Evolutionary conservation across 2,329 filamentous ascomycete species (phyloP).

Genomic region (Phialophora macrospora): DNA sequence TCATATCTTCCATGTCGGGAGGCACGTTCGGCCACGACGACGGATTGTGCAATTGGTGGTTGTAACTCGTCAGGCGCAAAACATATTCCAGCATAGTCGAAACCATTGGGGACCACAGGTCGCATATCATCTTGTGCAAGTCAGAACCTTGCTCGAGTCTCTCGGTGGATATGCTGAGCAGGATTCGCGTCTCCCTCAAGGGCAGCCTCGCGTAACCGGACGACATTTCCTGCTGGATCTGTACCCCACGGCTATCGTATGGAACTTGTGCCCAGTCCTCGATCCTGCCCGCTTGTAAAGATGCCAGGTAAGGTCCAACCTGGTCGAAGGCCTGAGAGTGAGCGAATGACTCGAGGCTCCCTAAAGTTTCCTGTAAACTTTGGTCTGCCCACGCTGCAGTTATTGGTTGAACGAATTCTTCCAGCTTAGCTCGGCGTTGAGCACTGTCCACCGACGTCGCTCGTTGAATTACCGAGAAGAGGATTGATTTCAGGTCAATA

Average conservation of each 20-base stretch:
- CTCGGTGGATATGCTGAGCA: slow-evolving; percentile 91
- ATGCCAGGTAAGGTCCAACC: slow-evolving; percentile 77
- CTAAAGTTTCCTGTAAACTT: slow-evolving; percentile 69
- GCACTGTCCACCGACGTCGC: slow-evolving; percentile 73
- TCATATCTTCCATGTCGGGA: slow-evolving; percentile 73
- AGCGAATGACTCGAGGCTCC: slow-evolving; percentile 78
- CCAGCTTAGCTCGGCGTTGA: slow-evolving; percentile 72
- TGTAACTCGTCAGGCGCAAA: slow-evolving; percentile 81
- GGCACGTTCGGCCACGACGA: slow-evolving; percentile 81
- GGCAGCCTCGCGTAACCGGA: slow-evolving; percentile 71
- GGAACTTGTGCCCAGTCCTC: slow-evolving; percentile 80
- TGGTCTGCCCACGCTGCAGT: slow-evolving; percentile 78
- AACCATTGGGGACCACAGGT: slow-evolving; percentile 84
- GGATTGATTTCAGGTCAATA: slow-evolving; percentile 83
- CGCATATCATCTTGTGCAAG: slow-evolving; percentile 74
- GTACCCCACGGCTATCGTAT: slow-evolving; percentile 78
- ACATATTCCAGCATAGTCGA: slow-evolving; percentile 83
- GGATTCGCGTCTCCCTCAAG: slow-evolving; percentile 83
- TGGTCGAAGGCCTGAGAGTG: slow-evolving; percentile 77
- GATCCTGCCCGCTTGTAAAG: slow-evolving; percentile 73
- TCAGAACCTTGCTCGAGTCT: slow-evolving; percentile 75
- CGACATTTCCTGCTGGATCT: slow-evolving; percentile 77
- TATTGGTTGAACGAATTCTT: slow-evolving; percentile 80
- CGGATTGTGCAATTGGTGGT: slow-evolving; percentile 88
- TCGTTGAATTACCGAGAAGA: slow-evolving; percentile 95